These are phyloP conservation scores for Podaxis sp. DNA, from an alignment of 768 basidiomycete genomes.

Conservation along the genomic window DNA sequence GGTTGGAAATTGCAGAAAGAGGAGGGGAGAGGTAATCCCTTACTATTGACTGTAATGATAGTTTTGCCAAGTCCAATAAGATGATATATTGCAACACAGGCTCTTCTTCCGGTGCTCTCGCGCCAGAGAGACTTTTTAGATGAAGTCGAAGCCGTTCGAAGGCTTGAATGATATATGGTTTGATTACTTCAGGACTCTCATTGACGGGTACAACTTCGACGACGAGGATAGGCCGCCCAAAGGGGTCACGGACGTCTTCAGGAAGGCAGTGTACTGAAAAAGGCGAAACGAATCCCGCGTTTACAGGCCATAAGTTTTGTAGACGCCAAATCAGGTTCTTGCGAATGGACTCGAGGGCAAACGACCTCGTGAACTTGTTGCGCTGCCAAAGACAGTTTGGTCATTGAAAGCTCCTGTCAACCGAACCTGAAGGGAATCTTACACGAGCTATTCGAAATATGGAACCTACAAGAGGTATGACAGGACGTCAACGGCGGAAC, in stretches of 20 bases:
- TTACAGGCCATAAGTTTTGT: constrained; percentile 38
- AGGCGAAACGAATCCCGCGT: constrained; percentile 26
- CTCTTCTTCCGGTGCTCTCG: constrained; percentile 22
- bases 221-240: constrained; percentile 65
- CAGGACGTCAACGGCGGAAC: constrained; percentile 4
- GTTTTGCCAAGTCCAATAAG: constrained; percentile 60
- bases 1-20: background rate
- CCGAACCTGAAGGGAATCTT: constrained; percentile 25
- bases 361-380: constrained; percentile 63
- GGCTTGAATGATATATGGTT: constrained; percentile 43
- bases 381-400: constrained; percentile 41
- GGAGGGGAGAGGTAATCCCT: constrained; percentile 24
- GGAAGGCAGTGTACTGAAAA: constrained; percentile 58
- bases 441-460: constrained; percentile 67
- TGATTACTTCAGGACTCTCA: constrained; percentile 35
- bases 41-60: constrained; percentile 60
- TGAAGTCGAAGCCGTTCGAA: constrained; percentile 61
- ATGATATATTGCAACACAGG: constrained; percentile 67
- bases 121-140: constrained; percentile 48
- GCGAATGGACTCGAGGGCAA: constrained; percentile 59
- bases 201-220: constrained; percentile 46
- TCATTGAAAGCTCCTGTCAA: constrained; percentile 8
- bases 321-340: constrained; percentile 60
- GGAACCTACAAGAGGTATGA: constrained; percentile 38
- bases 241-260: constrained; percentile 50